Conservation (phyloP, 805 yeast species). For the Candida dajiaensis region DNA sequence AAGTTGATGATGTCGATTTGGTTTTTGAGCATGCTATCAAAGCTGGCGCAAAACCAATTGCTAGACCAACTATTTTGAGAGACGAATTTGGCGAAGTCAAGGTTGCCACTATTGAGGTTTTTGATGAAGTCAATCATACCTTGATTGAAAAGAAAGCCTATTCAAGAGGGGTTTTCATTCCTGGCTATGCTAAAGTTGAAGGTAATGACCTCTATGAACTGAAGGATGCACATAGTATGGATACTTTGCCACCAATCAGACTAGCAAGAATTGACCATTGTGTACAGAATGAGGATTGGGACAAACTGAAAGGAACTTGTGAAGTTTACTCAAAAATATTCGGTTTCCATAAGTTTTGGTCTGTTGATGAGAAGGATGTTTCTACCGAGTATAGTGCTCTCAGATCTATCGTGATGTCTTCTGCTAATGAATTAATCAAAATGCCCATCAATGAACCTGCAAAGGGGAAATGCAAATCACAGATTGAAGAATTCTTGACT, state of each 20-base stretch:
- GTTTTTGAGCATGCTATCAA: conserved; percentile 41
- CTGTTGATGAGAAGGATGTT: conserved; percentile 76
- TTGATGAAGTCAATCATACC: conserved; percentile 68
- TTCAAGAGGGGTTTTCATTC: conserved; percentile 42
- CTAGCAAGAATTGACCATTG: conserved; percentile 62
- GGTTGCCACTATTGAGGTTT: conserved; percentile 44
- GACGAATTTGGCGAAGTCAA: conserved; percentile 49
- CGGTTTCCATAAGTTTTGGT: conserved; percentile 78
- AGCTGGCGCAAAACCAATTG: conserved; percentile 44
- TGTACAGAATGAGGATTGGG: conserved; percentile 75
- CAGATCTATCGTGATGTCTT: conserved; percentile 72
- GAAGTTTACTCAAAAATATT: conserved; percentile 53
- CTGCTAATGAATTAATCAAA: conserved; percentile 55
- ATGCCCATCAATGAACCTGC: conserved; percentile 90
- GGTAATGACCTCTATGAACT: conserved; percentile 1
- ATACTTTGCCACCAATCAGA: conserved; percentile 29
- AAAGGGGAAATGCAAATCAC: conserved; percentile 56
- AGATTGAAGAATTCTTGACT: conserved; percentile 76
- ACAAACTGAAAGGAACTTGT: conserved; percentile 54
- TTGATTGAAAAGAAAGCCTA: conserved; percentile 40
- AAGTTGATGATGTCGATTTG: conserved; percentile 44
- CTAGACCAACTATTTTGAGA: conserved; percentile 21
- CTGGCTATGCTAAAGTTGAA: conserved; percentile 32
- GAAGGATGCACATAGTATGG: conserved; percentile 3
- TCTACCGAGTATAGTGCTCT: conserved; percentile 65